Evolutionary conservation across 1,284 basidiomycete genomes (phyloP), one percentile per base, ranked within the genome.

Genomic region (Polyporus tsugae): DNA sequence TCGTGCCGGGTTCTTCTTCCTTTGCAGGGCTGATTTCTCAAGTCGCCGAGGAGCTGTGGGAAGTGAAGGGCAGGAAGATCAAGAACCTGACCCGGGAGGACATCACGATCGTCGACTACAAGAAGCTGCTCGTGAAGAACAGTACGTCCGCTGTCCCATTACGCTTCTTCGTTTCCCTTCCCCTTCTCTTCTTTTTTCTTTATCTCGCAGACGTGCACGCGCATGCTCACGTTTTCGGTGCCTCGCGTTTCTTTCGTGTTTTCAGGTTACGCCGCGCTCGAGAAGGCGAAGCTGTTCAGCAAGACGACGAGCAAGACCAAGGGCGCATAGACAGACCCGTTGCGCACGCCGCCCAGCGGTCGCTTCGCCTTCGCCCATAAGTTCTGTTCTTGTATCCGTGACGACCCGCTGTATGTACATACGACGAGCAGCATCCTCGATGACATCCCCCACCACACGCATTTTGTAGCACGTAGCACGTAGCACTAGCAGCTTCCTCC

Each of bases 11-110:
- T 49, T 39, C 15, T 22, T 33, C 19, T 19, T 29, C 19, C 9
- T 71, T 74, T 60, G 63, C 76, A 90, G 92, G 92, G 77, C 89
- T 97, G 72, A 97, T 97, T 80, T 93, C 93, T 64, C 96, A 98
- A 83, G 96, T 98, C 59, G 96, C 95, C 64, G 93, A 99, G 79
- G 97, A 99, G 80, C 89, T 99, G 13, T 99, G 97, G 97, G 97
- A 99, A 82, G 97, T 99, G 69, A 96, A 96, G 80, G 89, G 96
- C 81, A 92, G 93, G 82, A 95, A 95, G 80, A 97, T 99, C 80
- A 89, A 90, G 81, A 98, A 99, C 84, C 82, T 99, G 72, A 94
- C 95, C 38, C 96, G 87, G 85, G 85, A 91, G 76, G 96, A 95
- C 75, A 94, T 97, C 78, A 91, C 89, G 63, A 97, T 97, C 79